Conservation (phyloP, 1,284 basidiomycete genomes). For the Cutaneotrichosporon sp. region DNA sequence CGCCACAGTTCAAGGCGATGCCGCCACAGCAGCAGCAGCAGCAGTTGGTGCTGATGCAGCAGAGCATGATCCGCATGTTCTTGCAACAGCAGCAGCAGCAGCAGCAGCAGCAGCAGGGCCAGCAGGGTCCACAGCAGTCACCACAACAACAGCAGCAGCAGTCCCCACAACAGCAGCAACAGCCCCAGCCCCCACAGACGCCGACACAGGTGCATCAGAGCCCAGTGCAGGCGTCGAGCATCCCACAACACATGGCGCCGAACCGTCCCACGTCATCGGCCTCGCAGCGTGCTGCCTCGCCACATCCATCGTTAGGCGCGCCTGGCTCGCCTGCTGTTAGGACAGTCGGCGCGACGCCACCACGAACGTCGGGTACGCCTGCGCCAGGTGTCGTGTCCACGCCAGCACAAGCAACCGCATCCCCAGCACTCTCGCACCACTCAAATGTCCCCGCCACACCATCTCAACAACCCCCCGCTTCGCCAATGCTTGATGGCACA, state of each 20-base stretch:
- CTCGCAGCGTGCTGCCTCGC: slow-evolving; percentile 33
- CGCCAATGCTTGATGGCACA: not conserved
- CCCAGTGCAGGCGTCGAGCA: slow-evolving; percentile 27
- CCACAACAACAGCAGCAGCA: slow-evolving; percentile 18
- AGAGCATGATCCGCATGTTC: slow-evolving; percentile 26
- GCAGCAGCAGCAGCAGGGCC: slow-evolving; percentile 24
- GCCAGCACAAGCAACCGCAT: slow-evolving; percentile 24
- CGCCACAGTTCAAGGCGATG: slow-evolving; percentile 27
- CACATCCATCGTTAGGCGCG: slow-evolving; percentile 19
- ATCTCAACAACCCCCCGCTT: slow-evolving; percentile 3
- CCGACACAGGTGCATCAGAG: slow-evolving; percentile 21
- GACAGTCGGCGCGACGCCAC: slow-evolving; percentile 8
- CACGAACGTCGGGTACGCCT: slow-evolving; percentile 1
- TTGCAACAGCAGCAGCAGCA: slow-evolving; percentile 18
- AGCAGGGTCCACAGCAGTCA: slow-evolving; percentile 23
- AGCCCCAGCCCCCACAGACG: slow-evolving; percentile 5
- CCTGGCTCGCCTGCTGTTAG: slow-evolving; percentile 14
- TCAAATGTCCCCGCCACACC: slow-evolving; percentile 19
- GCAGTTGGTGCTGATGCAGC: slow-evolving; percentile 31
- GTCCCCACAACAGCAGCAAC: slow-evolving; percentile 3
- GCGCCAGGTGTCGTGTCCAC: slow-evolving; percentile 2
- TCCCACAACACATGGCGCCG: slow-evolving; percentile 42
- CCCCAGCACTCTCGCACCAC: slow-evolving; percentile 31
- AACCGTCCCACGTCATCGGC: slow-evolving; percentile 38
- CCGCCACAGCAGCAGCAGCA: slow-evolving; percentile 36